Evolutionary conservation across 192 early-diverging fungal genomes (phyloP).

Genomic region (Coemansia erecta): DNA sequence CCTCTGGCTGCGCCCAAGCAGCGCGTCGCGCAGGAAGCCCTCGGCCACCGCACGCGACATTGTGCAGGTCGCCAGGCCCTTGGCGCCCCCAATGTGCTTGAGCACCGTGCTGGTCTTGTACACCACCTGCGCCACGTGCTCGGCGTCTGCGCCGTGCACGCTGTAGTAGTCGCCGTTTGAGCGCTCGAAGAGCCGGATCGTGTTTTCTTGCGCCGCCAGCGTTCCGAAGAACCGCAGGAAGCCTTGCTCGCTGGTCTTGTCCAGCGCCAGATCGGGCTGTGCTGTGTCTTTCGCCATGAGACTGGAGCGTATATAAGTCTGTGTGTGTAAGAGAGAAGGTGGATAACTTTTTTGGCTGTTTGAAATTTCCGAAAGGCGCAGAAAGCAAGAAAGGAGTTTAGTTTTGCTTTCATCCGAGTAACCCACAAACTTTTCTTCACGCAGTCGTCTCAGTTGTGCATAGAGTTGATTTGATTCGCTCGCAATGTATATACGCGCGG

Average conservation of each 20-base stretch:
- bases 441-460: too few species aligned
- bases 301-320: neutral
- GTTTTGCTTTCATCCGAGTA: too few species aligned
- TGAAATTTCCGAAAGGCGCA: neutral
- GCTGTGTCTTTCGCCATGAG: constrained; percentile 20
- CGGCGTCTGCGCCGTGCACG: constrained; percentile 85
- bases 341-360: neutral
- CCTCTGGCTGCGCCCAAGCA: constrained; percentile 69
- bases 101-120: constrained; percentile 92
- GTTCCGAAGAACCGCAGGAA: constrained; percentile 37
- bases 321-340: too few species aligned
- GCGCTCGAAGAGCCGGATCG: constrained; percentile 53
- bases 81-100: constrained; percentile 79
- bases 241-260: constrained; percentile 43
- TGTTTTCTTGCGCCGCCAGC: constrained; percentile 32
- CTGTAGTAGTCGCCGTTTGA: constrained; percentile 74
- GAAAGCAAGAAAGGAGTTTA: too few species aligned
- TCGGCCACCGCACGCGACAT: constrained; percentile 77
- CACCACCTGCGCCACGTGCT: constrained; percentile 78
- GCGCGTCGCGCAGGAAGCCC: constrained; percentile 74
- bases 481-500: too few species aligned
- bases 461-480: too few species aligned
- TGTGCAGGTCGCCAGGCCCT: constrained; percentile 72
- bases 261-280: constrained; percentile 35
- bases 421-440: too few species aligned